A percentile compares a stretch with the other conserved stretches of the same genome.
Conservation (phyloP, 1,284 basidiomycete species). For the Cronartium quercuum region DNA sequence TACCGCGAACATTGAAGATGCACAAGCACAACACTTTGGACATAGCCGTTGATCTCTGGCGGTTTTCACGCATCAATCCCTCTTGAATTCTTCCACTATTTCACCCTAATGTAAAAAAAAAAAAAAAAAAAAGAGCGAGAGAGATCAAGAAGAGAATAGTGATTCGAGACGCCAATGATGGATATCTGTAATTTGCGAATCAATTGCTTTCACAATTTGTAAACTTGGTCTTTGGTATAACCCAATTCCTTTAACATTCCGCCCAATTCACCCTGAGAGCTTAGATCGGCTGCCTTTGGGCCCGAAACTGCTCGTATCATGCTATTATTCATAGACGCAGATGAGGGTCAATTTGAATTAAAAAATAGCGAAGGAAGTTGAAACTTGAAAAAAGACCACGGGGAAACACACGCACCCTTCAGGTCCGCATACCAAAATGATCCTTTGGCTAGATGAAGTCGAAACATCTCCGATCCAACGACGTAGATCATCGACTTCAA, state of each 20-base stretch:
- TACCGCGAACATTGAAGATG: conserved; percentile 34
- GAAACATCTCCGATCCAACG: conserved; percentile 3
- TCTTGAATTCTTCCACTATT: background rate
- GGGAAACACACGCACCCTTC: conserved; percentile 11
- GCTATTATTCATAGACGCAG: background rate
- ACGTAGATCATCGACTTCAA: conserved; percentile 9
- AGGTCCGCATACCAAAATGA: conserved; percentile 34
- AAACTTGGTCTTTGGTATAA: conserved; percentile 12
- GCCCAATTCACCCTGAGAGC: conserved; percentile 33
- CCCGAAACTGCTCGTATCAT: conserved; percentile 29
- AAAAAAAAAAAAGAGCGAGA: too few relatives aligned
- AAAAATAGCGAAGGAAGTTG: background rate
- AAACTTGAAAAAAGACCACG: background rate
- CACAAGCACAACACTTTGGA: conserved; percentile 30
- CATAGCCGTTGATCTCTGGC: conserved; percentile 31
- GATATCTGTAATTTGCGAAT: background rate
- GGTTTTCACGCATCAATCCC: conserved; percentile 8
- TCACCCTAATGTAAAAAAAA: too few relatives aligned
- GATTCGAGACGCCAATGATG: background rate
- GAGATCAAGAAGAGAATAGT: too few relatives aligned
- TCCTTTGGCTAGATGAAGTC: conserved; percentile 1
- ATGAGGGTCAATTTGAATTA: background rate
- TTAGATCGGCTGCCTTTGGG: conserved; percentile 6
- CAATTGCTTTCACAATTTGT: conserved; percentile 13
- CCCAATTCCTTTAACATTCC: conserved; percentile 30